These are phyloP conservation scores for Prunus armeniaca DNA, from an alignment of 306 rosid species.

Conservation along the genomic window DNA sequence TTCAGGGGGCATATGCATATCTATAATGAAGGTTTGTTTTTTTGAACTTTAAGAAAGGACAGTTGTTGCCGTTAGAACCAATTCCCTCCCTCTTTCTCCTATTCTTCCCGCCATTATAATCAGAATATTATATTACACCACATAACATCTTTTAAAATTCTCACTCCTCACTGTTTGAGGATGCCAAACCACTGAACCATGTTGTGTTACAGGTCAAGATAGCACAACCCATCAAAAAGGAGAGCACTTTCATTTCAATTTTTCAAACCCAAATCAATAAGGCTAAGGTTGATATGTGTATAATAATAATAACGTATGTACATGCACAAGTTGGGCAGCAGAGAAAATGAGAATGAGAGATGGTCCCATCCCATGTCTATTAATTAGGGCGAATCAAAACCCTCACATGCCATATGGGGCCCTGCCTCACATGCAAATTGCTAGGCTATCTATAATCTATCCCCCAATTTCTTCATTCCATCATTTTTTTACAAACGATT, in stretches of 20 bases:
- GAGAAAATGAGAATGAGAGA: neutral
- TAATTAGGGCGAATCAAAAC: neutral
- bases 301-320: no score
- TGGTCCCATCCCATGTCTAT: conserved; percentile 7
- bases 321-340: neutral
- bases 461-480: neutral
- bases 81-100: neutral
- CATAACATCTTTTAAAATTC: neutral
- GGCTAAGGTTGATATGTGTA: neutral
- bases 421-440: conserved; percentile 31
- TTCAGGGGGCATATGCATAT: no score
- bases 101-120: neutral
- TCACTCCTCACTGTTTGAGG: neutral
- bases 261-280: neutral
- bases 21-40: no score
- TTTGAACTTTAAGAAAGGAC: no score
- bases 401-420: conserved; percentile 25
- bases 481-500: no score
- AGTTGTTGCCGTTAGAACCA: neutral
- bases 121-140: neutral
- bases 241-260: neutral
- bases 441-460: neutral
- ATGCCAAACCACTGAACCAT: neutral
- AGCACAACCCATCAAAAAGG: neutral
- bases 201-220: neutral